phyloP scores from a whole-genome alignment of 2,329 filamentous ascomycete species.

The Cladosporium phlei region DNA sequence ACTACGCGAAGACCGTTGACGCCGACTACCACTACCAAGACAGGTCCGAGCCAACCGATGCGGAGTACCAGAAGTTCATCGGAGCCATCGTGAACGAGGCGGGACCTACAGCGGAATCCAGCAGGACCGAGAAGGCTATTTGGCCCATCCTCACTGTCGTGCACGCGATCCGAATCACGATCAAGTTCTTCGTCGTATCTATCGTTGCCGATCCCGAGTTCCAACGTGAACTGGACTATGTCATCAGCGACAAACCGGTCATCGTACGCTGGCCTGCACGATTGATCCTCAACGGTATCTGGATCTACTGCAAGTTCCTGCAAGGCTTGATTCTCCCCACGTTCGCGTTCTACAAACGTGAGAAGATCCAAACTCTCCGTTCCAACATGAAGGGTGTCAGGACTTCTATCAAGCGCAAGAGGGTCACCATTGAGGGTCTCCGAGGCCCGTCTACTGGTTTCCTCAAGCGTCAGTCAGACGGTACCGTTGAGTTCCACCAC shows the following conservation, averaged over 20 bases:
- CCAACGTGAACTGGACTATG: slow-evolving; percentile 47
- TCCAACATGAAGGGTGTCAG: slow-evolving; percentile 47
- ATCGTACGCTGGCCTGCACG: slow-evolving; percentile 35
- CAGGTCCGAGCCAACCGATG: slow-evolving; percentile 29
- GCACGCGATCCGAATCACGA: slow-evolving; percentile 38
- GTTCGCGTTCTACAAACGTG: slow-evolving; percentile 47
- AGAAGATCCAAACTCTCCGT: slow-evolving; percentile 45
- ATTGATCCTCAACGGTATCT: slow-evolving; percentile 43
- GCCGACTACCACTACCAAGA: slow-evolving; percentile 16
- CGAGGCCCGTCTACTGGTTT: slow-evolving; percentile 50
- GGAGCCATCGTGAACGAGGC: slow-evolving; percentile 9
- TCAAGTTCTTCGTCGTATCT: slow-evolving; percentile 49
- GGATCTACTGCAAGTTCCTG: slow-evolving; percentile 43
- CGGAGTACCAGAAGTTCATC: slow-evolving; percentile 15
- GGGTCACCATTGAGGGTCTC: slow-evolving; percentile 42
- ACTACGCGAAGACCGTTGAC: slow-evolving; percentile 14
- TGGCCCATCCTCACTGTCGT: slow-evolving; percentile 39
- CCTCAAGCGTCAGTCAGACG: slow-evolving; percentile 36
- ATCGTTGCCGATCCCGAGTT: slow-evolving; percentile 50
- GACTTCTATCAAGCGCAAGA: slow-evolving; percentile 44
- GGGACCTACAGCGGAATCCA: slow-evolving; percentile 6
- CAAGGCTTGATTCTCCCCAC: slow-evolving; percentile 45
- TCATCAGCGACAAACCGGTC: slow-evolving; percentile 34
- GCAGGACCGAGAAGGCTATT: slow-evolving; percentile 21
- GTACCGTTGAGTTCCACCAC: slow-evolving; percentile 31